Base-by-base conservation (phyloP, 2,329 filamentous ascomycete genomes). In the Alternaria sp. region DNA sequence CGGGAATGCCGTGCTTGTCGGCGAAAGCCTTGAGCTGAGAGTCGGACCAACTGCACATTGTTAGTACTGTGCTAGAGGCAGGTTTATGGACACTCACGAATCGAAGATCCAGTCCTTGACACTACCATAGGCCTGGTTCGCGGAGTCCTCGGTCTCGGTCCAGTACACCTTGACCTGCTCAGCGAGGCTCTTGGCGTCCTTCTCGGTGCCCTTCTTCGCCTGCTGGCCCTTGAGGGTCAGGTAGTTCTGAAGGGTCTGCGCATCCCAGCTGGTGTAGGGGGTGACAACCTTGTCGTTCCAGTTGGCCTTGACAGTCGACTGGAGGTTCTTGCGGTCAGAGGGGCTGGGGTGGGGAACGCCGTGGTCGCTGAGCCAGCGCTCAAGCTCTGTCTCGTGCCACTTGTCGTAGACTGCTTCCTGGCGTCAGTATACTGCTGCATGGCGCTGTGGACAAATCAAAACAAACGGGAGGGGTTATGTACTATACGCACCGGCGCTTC, bases 321-420 rank as follows among this genome's bases (percentile, higher is more conserved):
- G 92, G n/a, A 99, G 89, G 70, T 97, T 93, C 82, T 96, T 97
- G 76, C 96, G 93, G 81, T 97, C 93, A 52, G 95, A 89, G 11
- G 94, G 89, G 11, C 89, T 90, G n/a, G 96, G 93, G 80, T 97
- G 93, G 10, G 95, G 93, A 61, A 99, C 86, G 79, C 94, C 89
- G 83, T 98, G 88, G 79, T 99, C 96, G 28, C 92, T 92, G 53
- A 99, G 89, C 96, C 96, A 99, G 75, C 94, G 89, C 84, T 99
- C 95, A 28, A 99, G 89, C 86, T 99, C 96, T 21, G 93, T 97
- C 85, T 98, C 91, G 75, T 98, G 95, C 96, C 96, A 99, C 81
- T 96, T 97, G 84, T 98, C 97, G 86, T 98, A 98, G 15, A 91
- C 95, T 97, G 76, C 52, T 70, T 62, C 63, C 66, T 52, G 53